phyloP scores from a whole-genome alignment of 1,284 basidiomycete genomes.

The Fomes fomentarius region DNA sequence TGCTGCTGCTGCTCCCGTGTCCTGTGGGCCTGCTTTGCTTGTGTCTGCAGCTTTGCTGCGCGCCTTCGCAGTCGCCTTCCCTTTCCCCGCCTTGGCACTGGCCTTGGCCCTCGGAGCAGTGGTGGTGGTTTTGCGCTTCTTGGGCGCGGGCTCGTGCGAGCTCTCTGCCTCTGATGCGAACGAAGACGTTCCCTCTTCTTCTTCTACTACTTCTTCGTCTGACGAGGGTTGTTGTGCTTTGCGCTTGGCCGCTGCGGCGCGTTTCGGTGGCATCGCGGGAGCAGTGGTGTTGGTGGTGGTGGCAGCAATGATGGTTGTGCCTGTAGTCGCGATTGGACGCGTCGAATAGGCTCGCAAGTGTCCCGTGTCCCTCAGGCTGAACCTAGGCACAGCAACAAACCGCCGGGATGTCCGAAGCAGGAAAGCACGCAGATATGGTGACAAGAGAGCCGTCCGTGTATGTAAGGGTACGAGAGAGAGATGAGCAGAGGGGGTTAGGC shows the following conservation, averaged over 20 bases:
- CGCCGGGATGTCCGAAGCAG: no score
- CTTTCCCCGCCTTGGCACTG: conserved; percentile 25
- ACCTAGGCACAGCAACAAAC: no score
- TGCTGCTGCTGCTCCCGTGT: not conserved
- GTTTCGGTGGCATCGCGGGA: conserved; percentile 39
- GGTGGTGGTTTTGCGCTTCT: conserved; percentile 20
- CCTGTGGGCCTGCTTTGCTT: no score
- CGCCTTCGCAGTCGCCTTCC: no score
- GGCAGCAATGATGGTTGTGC: no score
- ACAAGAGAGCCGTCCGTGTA: not conserved
- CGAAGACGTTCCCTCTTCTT: conserved; percentile 1
- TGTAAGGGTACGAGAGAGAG: not conserved
- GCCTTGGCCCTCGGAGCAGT: conserved; percentile 17
- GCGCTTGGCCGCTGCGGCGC: conserved; percentile 30
- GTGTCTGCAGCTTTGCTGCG: no score
- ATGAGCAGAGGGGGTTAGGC: conserved; percentile 1
- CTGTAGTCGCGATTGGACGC: no score
- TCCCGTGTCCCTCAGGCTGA: no score
- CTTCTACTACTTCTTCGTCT: not conserved
- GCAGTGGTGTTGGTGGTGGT: no score
- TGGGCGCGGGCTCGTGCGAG: conserved; percentile 10
- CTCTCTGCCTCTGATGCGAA: conserved; percentile 7
- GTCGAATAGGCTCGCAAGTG: no score
- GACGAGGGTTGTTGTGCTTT: conserved; percentile 20
- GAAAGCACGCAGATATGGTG: not conserved